These are phyloP conservation scores for Dendrobium huoshanense DNA, from an alignment of 106 monocot species.

Conservation along the genomic window DNA sequence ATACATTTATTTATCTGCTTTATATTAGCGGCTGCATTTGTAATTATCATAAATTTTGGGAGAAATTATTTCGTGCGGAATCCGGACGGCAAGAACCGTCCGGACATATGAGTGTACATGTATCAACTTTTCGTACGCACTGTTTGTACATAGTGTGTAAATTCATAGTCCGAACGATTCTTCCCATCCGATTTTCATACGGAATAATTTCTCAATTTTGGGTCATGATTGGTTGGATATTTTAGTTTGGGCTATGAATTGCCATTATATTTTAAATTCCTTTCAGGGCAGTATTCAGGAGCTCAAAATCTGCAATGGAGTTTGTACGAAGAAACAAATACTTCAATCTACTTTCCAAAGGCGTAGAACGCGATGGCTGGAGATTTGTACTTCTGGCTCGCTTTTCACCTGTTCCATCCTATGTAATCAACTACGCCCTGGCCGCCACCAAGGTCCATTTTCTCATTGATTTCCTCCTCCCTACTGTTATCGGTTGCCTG, in stretches of 20 bases:
- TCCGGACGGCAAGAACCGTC: too few species aligned
- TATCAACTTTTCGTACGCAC: too few species aligned
- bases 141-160: too few species aligned
- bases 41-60: not conserved
- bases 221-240: not conserved
- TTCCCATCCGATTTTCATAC: too few species aligned
- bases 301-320: constrained; percentile 74
- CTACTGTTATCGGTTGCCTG: constrained; percentile 71
- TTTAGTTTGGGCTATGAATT: not conserved
- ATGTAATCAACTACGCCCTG: constrained; percentile 83
- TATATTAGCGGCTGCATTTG: too few species aligned
- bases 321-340: constrained; percentile 58
- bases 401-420: constrained; percentile 90
- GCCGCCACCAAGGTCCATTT: constrained; percentile 83
- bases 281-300: constrained; percentile 62
- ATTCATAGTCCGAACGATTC: too few species aligned
- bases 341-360: constrained; percentile 61
- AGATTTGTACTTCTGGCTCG: constrained; percentile 87
- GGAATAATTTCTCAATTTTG: too few species aligned
- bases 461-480: constrained; percentile 85
- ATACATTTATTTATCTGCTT: too few species aligned
- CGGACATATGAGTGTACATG: too few species aligned
- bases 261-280: not conserved
- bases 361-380: constrained; percentile 91
- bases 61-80: too few species aligned